Percentiles rank a stretch among this genome's conserved stretches.
phyloP scores from a whole-genome alignment of 441 rosid genomes.

The Syzygium malaccense region DNA sequence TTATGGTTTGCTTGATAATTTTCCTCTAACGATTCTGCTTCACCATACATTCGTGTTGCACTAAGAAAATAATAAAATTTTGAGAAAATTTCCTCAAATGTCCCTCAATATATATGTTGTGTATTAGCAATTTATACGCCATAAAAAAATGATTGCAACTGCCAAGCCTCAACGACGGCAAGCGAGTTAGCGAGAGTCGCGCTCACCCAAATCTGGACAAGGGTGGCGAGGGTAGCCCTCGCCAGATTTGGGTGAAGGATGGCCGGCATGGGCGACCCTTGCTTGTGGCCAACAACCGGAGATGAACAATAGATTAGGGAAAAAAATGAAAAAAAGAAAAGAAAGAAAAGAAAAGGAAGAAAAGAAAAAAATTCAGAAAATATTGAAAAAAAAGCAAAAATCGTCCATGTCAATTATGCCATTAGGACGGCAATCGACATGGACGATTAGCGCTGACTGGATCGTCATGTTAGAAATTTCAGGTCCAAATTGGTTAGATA shows the following conservation, averaged over 20 bases:
- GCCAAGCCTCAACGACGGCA: not conserved
- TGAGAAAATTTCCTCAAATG: not conserved
- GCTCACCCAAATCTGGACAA: not conserved
- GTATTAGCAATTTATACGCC: not conserved
- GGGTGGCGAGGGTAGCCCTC: not conserved
- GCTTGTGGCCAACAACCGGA: not conserved
- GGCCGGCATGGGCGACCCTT: not conserved
- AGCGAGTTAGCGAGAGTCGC: not conserved
- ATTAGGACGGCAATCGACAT: not conserved
- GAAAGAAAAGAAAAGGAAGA: not conserved
- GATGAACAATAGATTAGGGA: not conserved
- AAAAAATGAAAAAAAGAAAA: too few species aligned
- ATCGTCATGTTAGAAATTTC: fast-evolving
- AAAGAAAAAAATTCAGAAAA: too few species aligned
- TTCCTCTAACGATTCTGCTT: not conserved
- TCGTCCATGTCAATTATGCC: fast-evolving
- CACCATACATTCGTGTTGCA: not conserved
- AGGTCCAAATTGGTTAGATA: not conserved
- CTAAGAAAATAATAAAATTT: not conserved
- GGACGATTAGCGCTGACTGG: fast-evolving
- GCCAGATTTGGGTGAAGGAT: not conserved
- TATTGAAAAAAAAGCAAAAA: not conserved
- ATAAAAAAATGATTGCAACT: not conserved
- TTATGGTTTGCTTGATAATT: not conserved
- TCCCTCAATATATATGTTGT: not conserved